Conservation (phyloP, 345 rosid genomes). For the Eutrema yunnanense region DNA sequence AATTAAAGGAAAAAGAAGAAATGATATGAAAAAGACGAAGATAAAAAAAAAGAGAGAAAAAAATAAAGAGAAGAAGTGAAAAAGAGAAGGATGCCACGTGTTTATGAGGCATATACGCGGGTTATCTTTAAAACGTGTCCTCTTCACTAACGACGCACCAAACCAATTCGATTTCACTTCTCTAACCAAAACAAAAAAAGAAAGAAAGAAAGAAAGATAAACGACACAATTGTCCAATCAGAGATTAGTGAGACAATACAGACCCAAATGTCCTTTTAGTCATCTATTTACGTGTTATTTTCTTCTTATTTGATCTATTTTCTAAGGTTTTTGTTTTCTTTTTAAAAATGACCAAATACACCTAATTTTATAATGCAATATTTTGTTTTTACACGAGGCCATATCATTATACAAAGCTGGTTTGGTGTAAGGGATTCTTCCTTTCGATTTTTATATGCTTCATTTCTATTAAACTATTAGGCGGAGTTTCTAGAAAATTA, state of each 20-base stretch:
- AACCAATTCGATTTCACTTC: slow-evolving; percentile 25
- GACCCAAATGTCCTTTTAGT: slow-evolving; percentile 16
- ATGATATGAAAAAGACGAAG: slow-evolving; percentile 4
- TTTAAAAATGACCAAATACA: slow-evolving; percentile 6
- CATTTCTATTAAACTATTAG: slow-evolving; percentile 16
- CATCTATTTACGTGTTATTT: slow-evolving; percentile 24
- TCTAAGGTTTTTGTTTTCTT: neutral
- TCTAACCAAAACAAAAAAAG: neutral
- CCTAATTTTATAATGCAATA: slow-evolving; percentile 3
- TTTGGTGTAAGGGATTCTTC: slow-evolving; percentile 3
- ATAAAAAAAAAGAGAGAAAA: neutral
- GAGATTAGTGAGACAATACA: slow-evolving; percentile 9
- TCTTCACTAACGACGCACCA: slow-evolving; percentile 28
- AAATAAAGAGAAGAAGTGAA: neutral
- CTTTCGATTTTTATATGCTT: slow-evolving; percentile 8
- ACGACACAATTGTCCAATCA: slow-evolving; percentile 32
- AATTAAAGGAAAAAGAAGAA: neutral
- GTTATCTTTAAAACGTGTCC: slow-evolving; percentile 29
- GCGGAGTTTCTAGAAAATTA: slow-evolving; percentile 20
- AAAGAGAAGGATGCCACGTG: slow-evolving; percentile 23
- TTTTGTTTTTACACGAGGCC: slow-evolving; percentile 18
- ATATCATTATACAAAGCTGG: slow-evolving; percentile 17
- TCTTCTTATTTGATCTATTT: neutral
- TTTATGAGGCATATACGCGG: slow-evolving; percentile 27
- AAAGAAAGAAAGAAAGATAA: neutral